Percentiles rank a stretch among this genome's conserved stretches.
phyloP scores from a whole-genome alignment of 1,139 yeast genomes.

The Suhomyces yuchorum region DNA sequence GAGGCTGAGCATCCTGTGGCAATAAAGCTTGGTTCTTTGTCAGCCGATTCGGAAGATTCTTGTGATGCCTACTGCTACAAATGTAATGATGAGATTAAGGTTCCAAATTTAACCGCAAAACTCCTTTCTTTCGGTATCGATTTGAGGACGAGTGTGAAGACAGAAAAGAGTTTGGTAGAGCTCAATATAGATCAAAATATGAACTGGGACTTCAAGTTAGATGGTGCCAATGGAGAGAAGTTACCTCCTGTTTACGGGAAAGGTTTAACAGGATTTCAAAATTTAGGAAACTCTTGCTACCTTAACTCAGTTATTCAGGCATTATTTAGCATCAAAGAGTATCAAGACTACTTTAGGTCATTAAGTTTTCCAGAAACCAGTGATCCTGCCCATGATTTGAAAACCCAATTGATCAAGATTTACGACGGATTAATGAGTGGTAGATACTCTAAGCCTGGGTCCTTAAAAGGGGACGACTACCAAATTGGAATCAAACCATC shows the following conservation, averaged over 20 bases:
- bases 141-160: constrained; percentile 54
- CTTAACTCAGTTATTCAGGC: constrained; percentile 80
- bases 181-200: constrained; percentile 88
- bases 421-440: constrained; percentile 82
- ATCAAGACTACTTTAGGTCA: constrained; percentile 38
- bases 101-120: constrained; percentile 56
- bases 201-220: constrained; percentile 90
- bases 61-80: constrained; percentile 85
- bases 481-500: constrained; percentile 80
- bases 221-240: constrained; percentile 68
- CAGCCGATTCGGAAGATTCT: constrained; percentile 53
- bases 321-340: constrained; percentile 43
- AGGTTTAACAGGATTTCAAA: constrained; percentile 78
- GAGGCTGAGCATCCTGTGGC: constrained; percentile 72
- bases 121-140: constrained; percentile 71
- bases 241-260: constrained; percentile 67
- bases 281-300: constrained; percentile 93
- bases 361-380: constrained; percentile 30
- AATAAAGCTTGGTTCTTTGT: constrained; percentile 85
- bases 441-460: constrained; percentile 61
- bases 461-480: constrained; percentile 51
- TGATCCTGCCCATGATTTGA: constrained; percentile 66
- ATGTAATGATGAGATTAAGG: constrained; percentile 87
- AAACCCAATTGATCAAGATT: constrained; percentile 72
- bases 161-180: constrained; percentile 87